Conservation (phyloP, 768 basidiomycete genomes). For the Pseudohyphozyma bogoriensis region DNA sequence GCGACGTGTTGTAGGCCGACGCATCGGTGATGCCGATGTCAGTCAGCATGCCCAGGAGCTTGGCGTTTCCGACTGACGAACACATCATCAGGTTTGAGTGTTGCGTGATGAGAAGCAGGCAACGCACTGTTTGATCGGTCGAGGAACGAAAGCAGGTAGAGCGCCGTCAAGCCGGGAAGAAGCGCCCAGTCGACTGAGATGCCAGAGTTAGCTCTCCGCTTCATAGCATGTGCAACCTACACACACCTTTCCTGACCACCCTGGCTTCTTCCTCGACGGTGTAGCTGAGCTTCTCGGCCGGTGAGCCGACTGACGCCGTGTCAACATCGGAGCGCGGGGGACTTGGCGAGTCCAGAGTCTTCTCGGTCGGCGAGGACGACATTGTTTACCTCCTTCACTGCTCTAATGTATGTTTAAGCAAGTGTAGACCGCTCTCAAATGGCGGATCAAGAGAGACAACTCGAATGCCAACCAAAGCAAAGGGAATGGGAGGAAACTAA, state of each 20-base stretch:
- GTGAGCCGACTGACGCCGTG: no score
- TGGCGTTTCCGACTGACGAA: conserved; percentile 19
- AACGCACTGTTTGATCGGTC: background rate
- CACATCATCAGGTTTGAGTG: background rate
- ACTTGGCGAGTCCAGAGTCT: no score
- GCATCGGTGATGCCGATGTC: conserved; percentile 12
- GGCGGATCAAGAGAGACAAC: no score
- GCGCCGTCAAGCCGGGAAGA: conserved; percentile 39
- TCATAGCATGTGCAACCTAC: background rate
- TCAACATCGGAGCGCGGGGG: no score
- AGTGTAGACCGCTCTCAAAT: no score
- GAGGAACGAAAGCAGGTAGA: conserved; percentile 40
- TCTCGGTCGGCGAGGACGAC: no score
- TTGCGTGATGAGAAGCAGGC: background rate
- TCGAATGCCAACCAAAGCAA: no score
- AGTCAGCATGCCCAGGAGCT: conserved; percentile 8
- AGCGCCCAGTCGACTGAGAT: conserved; percentile 24
- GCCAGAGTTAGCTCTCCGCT: background rate
- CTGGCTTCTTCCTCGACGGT: conserved; percentile 6
- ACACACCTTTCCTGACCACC: background rate
- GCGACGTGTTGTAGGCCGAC: conserved; percentile 12
- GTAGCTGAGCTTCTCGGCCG: background rate
- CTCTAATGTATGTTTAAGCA: no score
- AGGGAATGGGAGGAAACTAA: no score
- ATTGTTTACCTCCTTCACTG: no score